phyloP scores from a whole-genome alignment of 306 rosid genomes.

The Morella rubra region DNA sequence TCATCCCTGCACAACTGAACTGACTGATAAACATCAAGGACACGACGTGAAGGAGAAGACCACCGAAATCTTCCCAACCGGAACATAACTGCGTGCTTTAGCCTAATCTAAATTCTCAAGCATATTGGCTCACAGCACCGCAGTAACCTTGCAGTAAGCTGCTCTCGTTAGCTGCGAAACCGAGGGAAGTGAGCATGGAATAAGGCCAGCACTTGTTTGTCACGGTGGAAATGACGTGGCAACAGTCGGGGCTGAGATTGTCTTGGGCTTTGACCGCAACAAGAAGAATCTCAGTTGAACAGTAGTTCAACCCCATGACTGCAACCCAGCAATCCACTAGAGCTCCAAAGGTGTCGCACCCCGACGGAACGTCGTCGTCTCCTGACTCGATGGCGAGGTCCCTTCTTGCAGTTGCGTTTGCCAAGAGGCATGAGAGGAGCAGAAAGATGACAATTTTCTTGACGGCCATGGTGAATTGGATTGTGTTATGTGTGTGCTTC shows the following conservation, averaged over 20 bases:
- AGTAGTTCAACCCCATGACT: conserved; percentile 32
- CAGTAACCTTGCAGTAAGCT: too few species aligned
- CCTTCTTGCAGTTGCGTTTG: conserved; percentile 16
- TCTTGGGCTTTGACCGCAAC: conserved; percentile 26
- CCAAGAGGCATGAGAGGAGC: conserved; percentile 1
- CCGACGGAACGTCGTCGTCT: background rate
- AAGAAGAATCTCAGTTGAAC: conserved; percentile 33
- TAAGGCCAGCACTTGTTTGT: conserved; percentile 5
- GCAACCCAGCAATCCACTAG: conserved; percentile 32
- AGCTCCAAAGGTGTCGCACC: background rate
- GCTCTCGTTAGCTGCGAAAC: too few species aligned
- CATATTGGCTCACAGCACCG: too few species aligned
- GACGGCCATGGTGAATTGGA: background rate
- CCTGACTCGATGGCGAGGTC: conserved; percentile 8
- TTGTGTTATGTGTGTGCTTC: background rate
- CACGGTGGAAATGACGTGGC: conserved; percentile 30
- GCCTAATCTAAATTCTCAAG: too few species aligned
- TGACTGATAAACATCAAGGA: too few species aligned
- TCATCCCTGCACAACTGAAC: too few species aligned
- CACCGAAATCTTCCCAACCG: too few species aligned
- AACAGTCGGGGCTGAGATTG: conserved; percentile 32
- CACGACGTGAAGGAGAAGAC: too few species aligned
- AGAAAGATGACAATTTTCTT: conserved; percentile 14
- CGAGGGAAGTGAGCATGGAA: too few species aligned
- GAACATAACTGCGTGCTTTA: too few species aligned